These are phyloP conservation scores for Nigrograna mackinnonii DNA, from an alignment of 2,329 filamentous ascomycete species.

Conservation along the genomic window DNA sequence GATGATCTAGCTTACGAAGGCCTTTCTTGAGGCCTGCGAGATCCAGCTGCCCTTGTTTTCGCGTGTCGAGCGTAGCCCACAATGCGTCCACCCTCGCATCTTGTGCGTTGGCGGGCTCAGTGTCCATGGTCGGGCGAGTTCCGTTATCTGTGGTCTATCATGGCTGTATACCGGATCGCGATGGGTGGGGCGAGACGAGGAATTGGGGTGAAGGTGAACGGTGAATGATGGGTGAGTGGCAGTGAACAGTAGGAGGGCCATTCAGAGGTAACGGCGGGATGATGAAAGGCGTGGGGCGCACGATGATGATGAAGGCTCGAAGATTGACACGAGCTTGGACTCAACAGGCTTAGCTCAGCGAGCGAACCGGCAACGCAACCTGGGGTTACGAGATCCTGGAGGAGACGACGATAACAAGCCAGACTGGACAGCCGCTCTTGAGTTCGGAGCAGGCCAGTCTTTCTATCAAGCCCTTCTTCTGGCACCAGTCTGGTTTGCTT, in stretches of 20 bases:
- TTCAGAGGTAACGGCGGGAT: conserved; percentile 13
- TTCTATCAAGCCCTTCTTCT: too few relatives aligned
- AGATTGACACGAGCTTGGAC: not conserved
- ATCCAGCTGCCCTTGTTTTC: conserved; percentile 78
- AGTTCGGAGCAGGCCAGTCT: too few relatives aligned
- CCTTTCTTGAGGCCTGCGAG: conserved; percentile 83
- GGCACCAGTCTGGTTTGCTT: too few relatives aligned
- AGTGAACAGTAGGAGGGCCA: conserved; percentile 9
- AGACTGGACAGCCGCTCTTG: too few relatives aligned
- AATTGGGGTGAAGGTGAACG: conserved; percentile 7
- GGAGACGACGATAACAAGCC: too few relatives aligned
- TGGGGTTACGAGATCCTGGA: too few relatives aligned
- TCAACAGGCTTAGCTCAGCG: too few relatives aligned
- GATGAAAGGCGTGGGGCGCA: conserved; percentile 19
- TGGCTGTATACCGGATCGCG: conserved; percentile 35
- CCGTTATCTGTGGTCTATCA: conserved; percentile 43
- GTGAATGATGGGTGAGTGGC: conserved; percentile 24
- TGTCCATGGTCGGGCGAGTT: conserved; percentile 69
- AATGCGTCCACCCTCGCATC: conserved; percentile 82
- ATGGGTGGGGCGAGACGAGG: conserved; percentile 17
- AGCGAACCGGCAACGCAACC: too few relatives aligned
- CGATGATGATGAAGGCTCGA: conserved; percentile 10
- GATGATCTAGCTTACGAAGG: conserved; percentile 86
- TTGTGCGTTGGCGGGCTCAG: conserved; percentile 76
- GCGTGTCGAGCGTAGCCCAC: conserved; percentile 81